Conservation (phyloP, 2,329 filamentous ascomycete genomes). For the Fusarium veterinarium region DNA sequence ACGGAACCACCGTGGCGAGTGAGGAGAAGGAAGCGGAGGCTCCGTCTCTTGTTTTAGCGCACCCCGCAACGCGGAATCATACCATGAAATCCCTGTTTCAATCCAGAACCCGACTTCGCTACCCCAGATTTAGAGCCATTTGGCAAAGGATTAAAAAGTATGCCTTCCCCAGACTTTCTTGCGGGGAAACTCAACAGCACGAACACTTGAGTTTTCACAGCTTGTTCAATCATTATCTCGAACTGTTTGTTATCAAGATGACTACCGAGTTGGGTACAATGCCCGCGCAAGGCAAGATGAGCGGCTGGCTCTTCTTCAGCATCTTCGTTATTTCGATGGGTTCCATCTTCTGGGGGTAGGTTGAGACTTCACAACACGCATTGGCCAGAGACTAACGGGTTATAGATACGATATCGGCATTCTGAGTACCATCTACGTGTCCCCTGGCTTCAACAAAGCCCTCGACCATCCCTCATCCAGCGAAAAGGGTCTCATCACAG, state of each 20-base stretch:
- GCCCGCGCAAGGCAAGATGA: constrained; percentile 16
- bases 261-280: constrained; percentile 1
- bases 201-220: not conserved
- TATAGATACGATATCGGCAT: constrained; percentile 17
- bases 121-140: constrained; percentile 12
- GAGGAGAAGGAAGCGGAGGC: constrained; percentile 5
- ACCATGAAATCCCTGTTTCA: not conserved
- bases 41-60: not conserved
- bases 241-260: not conserved
- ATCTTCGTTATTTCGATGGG: constrained; percentile 21
- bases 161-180: constrained; percentile 19
- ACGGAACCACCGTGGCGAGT: constrained; percentile 8
- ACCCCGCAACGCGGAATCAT: constrained; percentile 10
- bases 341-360: constrained; percentile 21
- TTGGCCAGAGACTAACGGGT: not conserved
- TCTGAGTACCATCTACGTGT: constrained; percentile 19
- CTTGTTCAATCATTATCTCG: not conserved
- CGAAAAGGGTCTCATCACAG: constrained; percentile 19
- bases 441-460: constrained; percentile 16
- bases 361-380: accelerated
- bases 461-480: not conserved
- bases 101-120: not conserved
- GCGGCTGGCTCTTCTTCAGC: constrained; percentile 17
- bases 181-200: not conserved
- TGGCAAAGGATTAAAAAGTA: constrained; percentile 14